A percentile compares a stretch with the other conserved stretches of the same genome.
phyloP scores from a whole-genome alignment of 345 rosid species.

The Rhizophora mangle region DNA sequence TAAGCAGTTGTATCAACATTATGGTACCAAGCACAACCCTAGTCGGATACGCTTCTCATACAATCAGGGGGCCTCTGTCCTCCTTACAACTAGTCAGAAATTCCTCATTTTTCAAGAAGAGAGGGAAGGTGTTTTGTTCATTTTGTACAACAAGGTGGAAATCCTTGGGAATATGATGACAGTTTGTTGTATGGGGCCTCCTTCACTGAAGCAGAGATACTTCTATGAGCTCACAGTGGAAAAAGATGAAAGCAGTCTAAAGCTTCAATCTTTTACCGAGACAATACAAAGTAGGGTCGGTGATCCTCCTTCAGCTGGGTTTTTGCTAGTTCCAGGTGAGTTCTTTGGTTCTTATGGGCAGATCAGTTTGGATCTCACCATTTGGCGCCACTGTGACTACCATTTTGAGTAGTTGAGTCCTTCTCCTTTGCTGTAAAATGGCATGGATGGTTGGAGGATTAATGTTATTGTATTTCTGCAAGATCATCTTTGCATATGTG shows the following conservation, averaged over 20 bases:
- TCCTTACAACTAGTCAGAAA: constrained; percentile 10
- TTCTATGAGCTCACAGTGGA: constrained; percentile 22
- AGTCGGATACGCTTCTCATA: constrained; percentile 11
- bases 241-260: constrained; percentile 11
- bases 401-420: no score
- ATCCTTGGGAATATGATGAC: constrained; percentile 21
- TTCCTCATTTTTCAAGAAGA: constrained; percentile 30
- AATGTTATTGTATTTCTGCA: no score
- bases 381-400: not conserved
- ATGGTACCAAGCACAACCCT: constrained; percentile 35
- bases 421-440: no score
- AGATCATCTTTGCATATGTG: no score
- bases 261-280: constrained; percentile 18
- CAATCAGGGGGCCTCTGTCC: not conserved
- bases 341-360: constrained; percentile 8
- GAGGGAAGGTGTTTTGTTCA: constrained; percentile 18
- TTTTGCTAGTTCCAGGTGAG: constrained; percentile 29
- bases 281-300: constrained; percentile 4
- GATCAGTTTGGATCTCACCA: constrained; percentile 23
- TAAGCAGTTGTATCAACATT: constrained; percentile 38
- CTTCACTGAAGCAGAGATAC: constrained; percentile 9
- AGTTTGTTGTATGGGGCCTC: constrained; percentile 21
- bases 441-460: no score
- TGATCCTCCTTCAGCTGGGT: constrained; percentile 10
- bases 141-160: constrained; percentile 12